Evolutionary conservation across 179 eudicot species (phyloP).

Genomic region (Vitellaria paradoxa): DNA sequence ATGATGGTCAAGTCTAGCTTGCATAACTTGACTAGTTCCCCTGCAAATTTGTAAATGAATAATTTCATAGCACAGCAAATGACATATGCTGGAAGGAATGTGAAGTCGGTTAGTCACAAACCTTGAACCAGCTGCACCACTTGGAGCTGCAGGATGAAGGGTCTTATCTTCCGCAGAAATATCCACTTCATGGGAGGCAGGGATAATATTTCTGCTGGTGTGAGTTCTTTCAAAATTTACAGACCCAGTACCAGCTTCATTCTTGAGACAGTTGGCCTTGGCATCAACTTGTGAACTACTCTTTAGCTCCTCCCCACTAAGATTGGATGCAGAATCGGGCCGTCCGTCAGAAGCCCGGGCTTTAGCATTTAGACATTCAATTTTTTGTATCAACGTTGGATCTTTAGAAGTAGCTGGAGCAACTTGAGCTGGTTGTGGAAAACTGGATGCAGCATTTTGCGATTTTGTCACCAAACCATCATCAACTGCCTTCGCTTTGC

Average conservation of each 20-base stretch:
- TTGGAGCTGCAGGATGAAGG: slow-evolving; percentile 28
- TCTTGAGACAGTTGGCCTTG: slow-evolving; percentile 18
- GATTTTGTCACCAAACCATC: slow-evolving; percentile 24
- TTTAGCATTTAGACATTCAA: slow-evolving; percentile 88
- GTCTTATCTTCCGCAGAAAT: slow-evolving; percentile 32
- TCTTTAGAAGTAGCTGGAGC: slow-evolving; percentile 33
- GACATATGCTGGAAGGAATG: neutral
- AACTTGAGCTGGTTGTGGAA: slow-evolving; percentile 20
- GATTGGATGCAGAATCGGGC: slow-evolving; percentile 23
- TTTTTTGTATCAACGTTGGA: slow-evolving; percentile 61
- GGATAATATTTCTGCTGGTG: slow-evolving; percentile 36
- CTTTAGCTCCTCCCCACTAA: slow-evolving; percentile 33
- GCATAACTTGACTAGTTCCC: slow-evolving; percentile 50
- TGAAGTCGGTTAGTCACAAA: slow-evolving; percentile 25
- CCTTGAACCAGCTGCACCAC: slow-evolving; percentile 46
- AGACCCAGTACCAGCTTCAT: slow-evolving; percentile 29
- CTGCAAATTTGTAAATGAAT: slow-evolving; percentile 45
- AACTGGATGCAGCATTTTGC: slow-evolving; percentile 30
- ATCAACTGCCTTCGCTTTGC: slow-evolving; percentile 29
- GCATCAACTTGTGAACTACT: slow-evolving; percentile 29
- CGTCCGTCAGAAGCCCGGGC: slow-evolving; percentile 61
- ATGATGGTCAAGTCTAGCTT: slow-evolving; percentile 41
- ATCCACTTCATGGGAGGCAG: slow-evolving; percentile 29
- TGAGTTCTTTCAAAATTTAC: slow-evolving; percentile 31
- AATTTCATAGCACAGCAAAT: slow-evolving; percentile 1